phyloP scores from a whole-genome alignment of 306 rosid species.

The Crotalaria pallida region DNA sequence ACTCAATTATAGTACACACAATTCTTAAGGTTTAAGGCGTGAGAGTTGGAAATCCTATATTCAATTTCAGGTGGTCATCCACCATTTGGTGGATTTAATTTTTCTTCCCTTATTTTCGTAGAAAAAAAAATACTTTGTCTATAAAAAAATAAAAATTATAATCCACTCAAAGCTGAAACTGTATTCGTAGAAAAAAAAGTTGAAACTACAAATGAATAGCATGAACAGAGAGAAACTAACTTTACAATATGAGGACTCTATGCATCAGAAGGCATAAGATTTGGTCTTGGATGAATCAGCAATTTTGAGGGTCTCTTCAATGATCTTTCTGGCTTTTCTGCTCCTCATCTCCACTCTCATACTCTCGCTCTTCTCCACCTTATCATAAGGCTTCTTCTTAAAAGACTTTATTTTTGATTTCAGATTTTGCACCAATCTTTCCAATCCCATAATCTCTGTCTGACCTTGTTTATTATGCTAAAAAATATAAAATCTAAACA shows the following conservation, averaged over 20 bases:
- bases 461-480: constrained; percentile 7
- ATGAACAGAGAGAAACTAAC: neutral
- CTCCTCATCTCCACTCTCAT: constrained; percentile 93
- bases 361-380: constrained; percentile 94
- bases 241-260: neutral
- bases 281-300: constrained; percentile 74
- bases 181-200: no score
- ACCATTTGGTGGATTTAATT: no score
- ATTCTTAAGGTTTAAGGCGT: no score
- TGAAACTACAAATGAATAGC: neutral
- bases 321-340: constrained; percentile 76
- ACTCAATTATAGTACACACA: no score
- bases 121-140: no score
- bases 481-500: neutral
- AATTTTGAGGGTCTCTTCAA: constrained; percentile 60
- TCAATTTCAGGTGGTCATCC: no score
- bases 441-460: constrained; percentile 49
- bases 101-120: no score
- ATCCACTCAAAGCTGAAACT: neutral
- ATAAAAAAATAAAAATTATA: neutral
- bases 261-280: constrained; percentile 39
- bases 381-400: constrained; percentile 73
- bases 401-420: constrained; percentile 64
- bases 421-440: constrained; percentile 53
- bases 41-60: no score